These are phyloP conservation scores for Sanghuangporus weigelae DNA, from an alignment of 1,284 basidiomycete species.

Conservation along the genomic window DNA sequence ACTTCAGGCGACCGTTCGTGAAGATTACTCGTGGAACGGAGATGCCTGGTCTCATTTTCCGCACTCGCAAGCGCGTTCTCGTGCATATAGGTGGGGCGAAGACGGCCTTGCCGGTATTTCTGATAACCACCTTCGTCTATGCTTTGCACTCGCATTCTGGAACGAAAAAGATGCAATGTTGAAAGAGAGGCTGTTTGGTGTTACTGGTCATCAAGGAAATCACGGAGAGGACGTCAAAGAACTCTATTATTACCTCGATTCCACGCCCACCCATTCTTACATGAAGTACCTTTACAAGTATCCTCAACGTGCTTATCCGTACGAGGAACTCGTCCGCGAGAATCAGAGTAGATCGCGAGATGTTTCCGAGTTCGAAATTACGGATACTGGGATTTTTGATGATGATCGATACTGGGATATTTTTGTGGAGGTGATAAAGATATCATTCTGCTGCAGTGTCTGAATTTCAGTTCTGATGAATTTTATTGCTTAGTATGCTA, in stretches of 20 bases:
- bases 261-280: conserved; percentile 97
- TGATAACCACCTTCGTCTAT: conserved; percentile 93
- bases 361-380: conserved; percentile 88
- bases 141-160: conserved; percentile 90
- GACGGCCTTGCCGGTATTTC: conserved; percentile 96
- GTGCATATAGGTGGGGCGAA: conserved; percentile 97
- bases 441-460: not conserved
- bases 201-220: conserved; percentile 95
- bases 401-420: conserved; percentile 98
- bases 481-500: conserved; percentile 75
- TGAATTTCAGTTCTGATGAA: conserved; percentile 18
- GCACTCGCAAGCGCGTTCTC: conserved; percentile 90
- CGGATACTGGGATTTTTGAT: conserved; percentile 90
- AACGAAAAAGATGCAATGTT: conserved; percentile 93
- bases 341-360: conserved; percentile 80
- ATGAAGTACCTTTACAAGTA: conserved; percentile 99
- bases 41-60: conserved; percentile 98
- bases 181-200: conserved; percentile 93
- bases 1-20: conserved; percentile 88
- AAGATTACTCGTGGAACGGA: conserved; percentile 95
- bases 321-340: conserved; percentile 88
- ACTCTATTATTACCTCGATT: conserved; percentile 97
- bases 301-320: conserved; percentile 88
- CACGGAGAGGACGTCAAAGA: conserved; percentile 99
- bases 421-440: conserved; percentile 76